These are phyloP conservation scores for Haplosporangium sp. DNA, from an alignment of 371 early-diverging fungal species.

Conservation along the genomic window DNA sequence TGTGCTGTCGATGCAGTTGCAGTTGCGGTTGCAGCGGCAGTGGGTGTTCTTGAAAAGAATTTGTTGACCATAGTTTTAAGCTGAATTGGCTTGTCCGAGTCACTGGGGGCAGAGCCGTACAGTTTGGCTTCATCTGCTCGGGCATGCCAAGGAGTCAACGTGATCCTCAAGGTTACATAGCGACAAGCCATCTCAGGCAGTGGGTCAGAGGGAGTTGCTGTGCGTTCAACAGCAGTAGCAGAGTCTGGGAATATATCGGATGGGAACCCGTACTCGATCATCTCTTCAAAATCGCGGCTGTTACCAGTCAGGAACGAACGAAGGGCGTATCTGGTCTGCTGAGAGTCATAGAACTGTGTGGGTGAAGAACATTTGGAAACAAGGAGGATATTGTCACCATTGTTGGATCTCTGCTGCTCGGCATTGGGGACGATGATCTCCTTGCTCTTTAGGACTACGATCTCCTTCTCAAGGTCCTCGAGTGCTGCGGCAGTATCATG, in stretches of 20 bases:
- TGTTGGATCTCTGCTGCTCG: too few species aligned
- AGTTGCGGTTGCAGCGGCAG: neutral
- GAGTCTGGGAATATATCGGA: slow-evolving; percentile 13
- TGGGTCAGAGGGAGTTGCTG: slow-evolving; percentile 1
- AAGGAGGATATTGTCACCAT: slow-evolving; percentile 3
- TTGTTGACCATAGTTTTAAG: slow-evolving; percentile 34
- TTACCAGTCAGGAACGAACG: slow-evolving; percentile 21
- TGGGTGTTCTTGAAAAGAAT: slow-evolving; percentile 27
- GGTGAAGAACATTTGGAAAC: slow-evolving; percentile 34
- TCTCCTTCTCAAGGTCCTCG: slow-evolving; percentile 16
- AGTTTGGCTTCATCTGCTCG: slow-evolving; percentile 42
- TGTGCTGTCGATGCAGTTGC: neutral
- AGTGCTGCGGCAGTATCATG: neutral
- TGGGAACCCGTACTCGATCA: slow-evolving; percentile 50
- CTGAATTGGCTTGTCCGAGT: slow-evolving; percentile 6
- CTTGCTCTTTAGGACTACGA: slow-evolving; percentile 7
- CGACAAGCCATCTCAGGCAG: slow-evolving; percentile 10
- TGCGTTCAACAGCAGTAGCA: neutral
- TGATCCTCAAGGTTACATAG: slow-evolving; percentile 42
- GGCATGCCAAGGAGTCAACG: slow-evolving; percentile 53
- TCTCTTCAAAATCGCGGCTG: slow-evolving; percentile 35
- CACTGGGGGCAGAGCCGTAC: slow-evolving; percentile 14
- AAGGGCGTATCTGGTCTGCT: slow-evolving; percentile 29
- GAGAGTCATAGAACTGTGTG: slow-evolving; percentile 45
- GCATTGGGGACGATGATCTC: neutral